Conservation (phyloP, 208 protist genomes). For the Trypanosoma platydactyli region DNA sequence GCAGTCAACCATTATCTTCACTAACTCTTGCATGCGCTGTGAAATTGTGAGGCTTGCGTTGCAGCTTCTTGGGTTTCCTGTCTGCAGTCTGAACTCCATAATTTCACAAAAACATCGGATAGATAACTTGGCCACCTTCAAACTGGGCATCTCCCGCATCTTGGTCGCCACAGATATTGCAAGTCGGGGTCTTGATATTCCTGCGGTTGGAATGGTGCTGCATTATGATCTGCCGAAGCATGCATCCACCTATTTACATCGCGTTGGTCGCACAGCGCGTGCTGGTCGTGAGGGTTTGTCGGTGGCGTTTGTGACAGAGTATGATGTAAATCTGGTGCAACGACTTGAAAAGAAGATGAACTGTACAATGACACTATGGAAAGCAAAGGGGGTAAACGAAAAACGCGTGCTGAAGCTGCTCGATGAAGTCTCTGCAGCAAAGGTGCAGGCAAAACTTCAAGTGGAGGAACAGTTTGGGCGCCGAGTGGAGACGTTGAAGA, state of each 20-base stretch:
- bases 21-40: conserved; percentile 79
- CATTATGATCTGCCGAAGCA: conserved; percentile 97
- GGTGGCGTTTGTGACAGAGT: conserved; percentile 78
- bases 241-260: conserved; percentile 97
- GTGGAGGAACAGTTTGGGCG: conserved; percentile 75
- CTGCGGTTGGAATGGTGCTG: conserved; percentile 94
- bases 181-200: conserved; percentile 98
- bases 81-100: conserved; percentile 97
- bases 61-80: conserved; percentile 94
- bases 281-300: conserved; percentile 72
- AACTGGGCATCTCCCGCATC: conserved; percentile 88
- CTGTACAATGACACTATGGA: conserved; percentile 45
- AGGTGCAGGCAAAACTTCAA: conserved; percentile 80
- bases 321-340: conserved; percentile 75
- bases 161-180: conserved; percentile 92
- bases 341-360: conserved; percentile 59
- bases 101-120: conserved; percentile 97
- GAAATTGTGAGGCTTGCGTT: conserved; percentile 85
- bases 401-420: conserved; percentile 58
- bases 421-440: conserved; percentile 81
- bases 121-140: conserved; percentile 97
- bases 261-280: conserved; percentile 96
- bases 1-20: conserved; percentile 85
- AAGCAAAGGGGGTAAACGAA: conserved; percentile 50
- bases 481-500: conserved; percentile 61